Evolutionary conservation across 2,329 filamentous ascomycete genomes (phyloP), one percentile per base, ranked within the genome.

Genomic region (Claviceps spartinae): DNA sequence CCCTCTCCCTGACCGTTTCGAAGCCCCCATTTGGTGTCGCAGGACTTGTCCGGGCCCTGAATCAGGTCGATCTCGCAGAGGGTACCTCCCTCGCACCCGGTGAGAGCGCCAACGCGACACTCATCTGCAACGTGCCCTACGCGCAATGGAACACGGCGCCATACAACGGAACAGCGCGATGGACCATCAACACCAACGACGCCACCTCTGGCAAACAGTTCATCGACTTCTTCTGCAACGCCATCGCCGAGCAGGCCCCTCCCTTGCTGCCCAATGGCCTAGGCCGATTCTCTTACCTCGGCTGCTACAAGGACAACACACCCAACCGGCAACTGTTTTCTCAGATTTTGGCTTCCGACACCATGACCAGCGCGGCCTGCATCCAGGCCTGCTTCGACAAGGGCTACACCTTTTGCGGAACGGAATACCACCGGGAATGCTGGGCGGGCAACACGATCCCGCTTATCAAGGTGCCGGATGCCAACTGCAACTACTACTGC

Each of bases 101-200:
- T 0, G 60, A 78, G 56, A 78, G 69, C 47, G 69, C 69, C 2
- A 75, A 72, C 0, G 79, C 78, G 2, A 70, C 67, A 0, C 61
- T 82, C 7, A 75, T 73, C 54, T 82, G 79, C 57, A 69, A 74
- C 1, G 75, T 74, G 0, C 77, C 77, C 8, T 78, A 79, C 60
- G 67, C 69, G 0, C 77, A 81, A 55, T 77, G 77, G 68, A 81
- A 82, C 56, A 63, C 70, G 1, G 68, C 76, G n/a, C 61, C 72
- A 0, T 78, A 75, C 55, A 66, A 64, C 4, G 73, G 73, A 2
- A 65, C 62, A 0, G 74, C 76, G 0, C 59, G 65, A 2, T 81
- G 78, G 78, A 78, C 73, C 0, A 69, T 81, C 59, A 81, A 81
- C 60, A 74, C 74, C 46, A 76, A 78, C 49, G 78, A 80, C 52